Base-by-base conservation (phyloP, 1,139 yeast genomes). In the Hyphopichia burtonii region DNA sequence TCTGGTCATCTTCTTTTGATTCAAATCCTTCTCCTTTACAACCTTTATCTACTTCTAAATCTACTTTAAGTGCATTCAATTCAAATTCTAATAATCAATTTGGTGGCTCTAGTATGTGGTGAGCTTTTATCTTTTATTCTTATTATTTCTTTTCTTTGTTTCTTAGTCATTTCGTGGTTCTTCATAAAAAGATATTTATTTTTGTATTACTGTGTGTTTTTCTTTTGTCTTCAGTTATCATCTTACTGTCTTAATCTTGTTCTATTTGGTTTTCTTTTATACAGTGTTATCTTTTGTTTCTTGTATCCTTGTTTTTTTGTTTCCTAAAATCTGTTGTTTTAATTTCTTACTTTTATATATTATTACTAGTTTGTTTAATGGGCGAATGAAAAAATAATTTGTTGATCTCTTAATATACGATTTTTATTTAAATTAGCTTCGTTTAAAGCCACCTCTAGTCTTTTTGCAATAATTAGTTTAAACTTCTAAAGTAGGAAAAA, bases 41-140 rank as follows among this genome's bases (percentile, higher is more conserved):
- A 18, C 10, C 40, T 28, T 25, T 32, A 34, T 16, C 47, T 10
- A 36, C 38, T 11, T 31, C 41, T 11, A 43, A 37, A 16, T 23
- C 41, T 2, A 31, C 34, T 16, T 23, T 37, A 10, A 31, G 31
- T 31, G 31, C 33, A 11, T 38, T 40, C 15, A 22, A 32, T 9
- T 33, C 23, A 14, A 25, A 12, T 31, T 31, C 44, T 8, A 14
- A 42, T 11, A 38, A 39, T 23, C 49, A 33, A 30, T 50, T 49
- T 30, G 52, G 55, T 22, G 45, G 53, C 12, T 50, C 54, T 14
- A 40, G 50, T 31, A 37, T 52, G 46, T 51, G 47, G 56, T 50
- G 35, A 42, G 34, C 17, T 17, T 31, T 3, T 31, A 10, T 31
- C 34, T 31, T 31, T 31, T 31, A 12, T 17, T 31, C 17, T 16